Conservation (phyloP, 2,329 filamentous ascomycete species). For the Diaporthe sp. region DNA sequence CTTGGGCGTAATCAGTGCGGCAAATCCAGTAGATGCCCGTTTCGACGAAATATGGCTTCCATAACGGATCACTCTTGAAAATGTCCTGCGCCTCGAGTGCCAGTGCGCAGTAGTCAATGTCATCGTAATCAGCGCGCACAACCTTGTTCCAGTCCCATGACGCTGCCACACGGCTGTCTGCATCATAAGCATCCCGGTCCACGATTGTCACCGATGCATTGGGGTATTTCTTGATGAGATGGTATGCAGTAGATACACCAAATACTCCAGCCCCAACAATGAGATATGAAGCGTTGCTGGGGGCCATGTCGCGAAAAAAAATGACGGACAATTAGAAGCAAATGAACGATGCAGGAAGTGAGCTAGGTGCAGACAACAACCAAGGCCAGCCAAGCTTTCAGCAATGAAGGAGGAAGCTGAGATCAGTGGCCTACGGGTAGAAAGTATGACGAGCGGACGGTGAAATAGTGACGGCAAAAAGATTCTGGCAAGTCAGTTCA, state of each 20-base stretch:
- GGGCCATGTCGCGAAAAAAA: neutral
- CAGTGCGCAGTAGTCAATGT: constrained; percentile 71
- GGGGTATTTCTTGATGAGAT: constrained; percentile 64
- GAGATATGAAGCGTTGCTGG: constrained; percentile 52
- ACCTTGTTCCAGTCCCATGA: constrained; percentile 82
- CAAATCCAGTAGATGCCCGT: constrained; percentile 69
- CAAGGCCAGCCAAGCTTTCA: neutral
- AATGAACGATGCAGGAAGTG: neutral
- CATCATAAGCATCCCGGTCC: constrained; percentile 64
- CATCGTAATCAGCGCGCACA: constrained; percentile 75
- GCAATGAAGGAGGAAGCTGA: neutral
- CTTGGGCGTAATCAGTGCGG: constrained; percentile 58
- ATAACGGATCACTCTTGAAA: constrained; percentile 68
- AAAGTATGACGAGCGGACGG: neutral
- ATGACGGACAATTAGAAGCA: neutral
- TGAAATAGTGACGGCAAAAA: constrained; percentile 6
- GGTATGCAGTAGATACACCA: constrained; percentile 73
- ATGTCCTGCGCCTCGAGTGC: constrained; percentile 73
- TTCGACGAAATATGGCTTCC: constrained; percentile 66
- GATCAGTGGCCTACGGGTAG: neutral
- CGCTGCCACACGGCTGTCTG: constrained; percentile 63
- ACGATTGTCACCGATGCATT: constrained; percentile 64
- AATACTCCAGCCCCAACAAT: constrained; percentile 75
- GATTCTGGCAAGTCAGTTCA: neutral
- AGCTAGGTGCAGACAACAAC: neutral